Base-by-base conservation (phyloP, 2,329 filamentous ascomycete genomes). In the Fusarium mangiferae region DNA sequence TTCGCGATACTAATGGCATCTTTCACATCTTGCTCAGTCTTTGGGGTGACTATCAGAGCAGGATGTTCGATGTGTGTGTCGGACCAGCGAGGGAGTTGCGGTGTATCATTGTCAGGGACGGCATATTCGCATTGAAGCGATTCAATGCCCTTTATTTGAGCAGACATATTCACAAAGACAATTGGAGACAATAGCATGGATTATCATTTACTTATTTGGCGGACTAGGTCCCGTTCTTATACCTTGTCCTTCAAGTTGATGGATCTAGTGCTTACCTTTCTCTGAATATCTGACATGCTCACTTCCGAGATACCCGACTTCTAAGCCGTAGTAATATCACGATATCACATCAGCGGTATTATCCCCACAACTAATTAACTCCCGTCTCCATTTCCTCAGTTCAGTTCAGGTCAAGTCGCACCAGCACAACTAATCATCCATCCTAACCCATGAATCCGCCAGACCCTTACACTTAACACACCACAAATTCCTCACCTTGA, bases 41-140 rank as follows among this genome's bases (percentile, higher is more conserved):
- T 59, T 3, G 82, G 82, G 0, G 60, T 75, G 7, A 80, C 69
- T 33, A 82, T 64, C 1, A 82, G 59, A 14, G 79, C 77, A 3
- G 81, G 82, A 0, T 45, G 64, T 0, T 18, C 5, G 20, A 83
- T 54, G 7, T 75, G 59, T 1, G 70, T 68, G 42, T 81, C 77
- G 0, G 82, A 82, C 82, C 82, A 83, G 2, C 82, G 78, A 0
- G 75, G 59, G 2, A 77, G 44, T 7, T 30, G 39, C 2, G 24
- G 26, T 18, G 57, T 51, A 15, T 39, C 41, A 1, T 24, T 33
- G 12, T 54, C 18, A 0, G 58, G 36, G 15, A 62, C 10, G 2
- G 49, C 15, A n/a, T 57, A 70, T 4, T 67, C 49, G 46, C 72
- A 75, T 4, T 66, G 33, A 38, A 75, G 59, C 18, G 36, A 49